Evolutionary conservation across 2,329 filamentous ascomycete species (phyloP).

Genomic region (Colletotrichum sp.): DNA sequence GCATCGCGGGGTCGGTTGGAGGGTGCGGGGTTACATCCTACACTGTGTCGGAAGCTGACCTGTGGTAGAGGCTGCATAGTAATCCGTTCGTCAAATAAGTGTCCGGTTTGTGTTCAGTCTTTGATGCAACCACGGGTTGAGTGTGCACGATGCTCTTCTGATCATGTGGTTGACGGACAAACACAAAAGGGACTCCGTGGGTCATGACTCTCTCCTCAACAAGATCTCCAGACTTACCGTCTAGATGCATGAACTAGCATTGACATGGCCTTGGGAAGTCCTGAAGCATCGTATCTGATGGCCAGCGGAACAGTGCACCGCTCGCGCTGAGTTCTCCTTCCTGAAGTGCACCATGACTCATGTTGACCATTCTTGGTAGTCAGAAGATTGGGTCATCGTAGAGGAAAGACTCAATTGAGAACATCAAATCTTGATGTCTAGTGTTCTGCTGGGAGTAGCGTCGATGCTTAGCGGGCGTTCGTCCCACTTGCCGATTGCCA

Average conservation of each 20-base stretch:
- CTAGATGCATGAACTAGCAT: neutral
- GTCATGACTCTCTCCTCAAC: neutral
- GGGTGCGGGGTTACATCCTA: conserved; percentile 10
- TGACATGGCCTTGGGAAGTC: neutral
- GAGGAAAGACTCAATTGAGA: neutral
- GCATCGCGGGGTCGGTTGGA: conserved; percentile 19
- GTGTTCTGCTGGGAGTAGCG: neutral
- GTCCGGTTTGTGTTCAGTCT: neutral
- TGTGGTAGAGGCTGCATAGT: neutral
- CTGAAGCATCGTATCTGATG: neutral
- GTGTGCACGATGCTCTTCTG: neutral
- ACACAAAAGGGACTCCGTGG: neutral
- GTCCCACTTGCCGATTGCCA: neutral
- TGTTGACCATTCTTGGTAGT: neutral
- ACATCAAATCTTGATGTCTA: neutral
- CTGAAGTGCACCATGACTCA: neutral
- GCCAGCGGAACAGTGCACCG: neutral
- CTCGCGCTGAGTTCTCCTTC: neutral
- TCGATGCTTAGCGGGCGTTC: neutral
- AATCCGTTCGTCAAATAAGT: neutral
- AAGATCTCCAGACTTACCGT: neutral
- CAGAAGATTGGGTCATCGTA: neutral
- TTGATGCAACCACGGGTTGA: neutral
- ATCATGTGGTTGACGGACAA: neutral
- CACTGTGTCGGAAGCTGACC: conserved; percentile 9